Evolutionary conservation across 2,329 filamentous ascomycete species (phyloP), one percentile per base, ranked within the genome.

Genomic region (Alternaria ethzedia): DNA sequence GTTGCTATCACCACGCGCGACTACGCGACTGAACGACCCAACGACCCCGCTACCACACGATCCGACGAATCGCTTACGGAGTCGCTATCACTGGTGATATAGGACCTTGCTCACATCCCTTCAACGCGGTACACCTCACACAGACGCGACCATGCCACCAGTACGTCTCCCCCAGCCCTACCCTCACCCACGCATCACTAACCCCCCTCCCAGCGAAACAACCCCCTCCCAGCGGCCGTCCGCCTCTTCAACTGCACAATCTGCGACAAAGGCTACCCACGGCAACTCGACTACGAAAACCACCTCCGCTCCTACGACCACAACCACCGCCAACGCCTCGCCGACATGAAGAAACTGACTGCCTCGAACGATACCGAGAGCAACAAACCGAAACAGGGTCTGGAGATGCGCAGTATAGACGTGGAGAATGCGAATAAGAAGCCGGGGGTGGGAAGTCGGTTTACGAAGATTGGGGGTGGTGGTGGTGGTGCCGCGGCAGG

Each of bases 301-400:
- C 96, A 99, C 79, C 92, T 97, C 60, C 90, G 90, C 67, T 96
- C 92, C 74, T 98, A 98, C 81, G 96, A 98, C 78, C 96, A 99
- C 82, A 92, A 92, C 72, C 96, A 99, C 81, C 70, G 70, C 47
- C 71, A 82, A 78, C 91, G 92, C 54, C 87, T 94, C 62, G 92
- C 93, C 80, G 92, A 96, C 74, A 94, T 95, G 91, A 93, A 93
- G 81, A 89, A 91, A 65, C 60, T 77, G n/a, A 78, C 74, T 5
- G 76, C 75, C 20, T 63, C 63, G 15, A 76, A 75, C 57, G 74
- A 75, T 21, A 59, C 63, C 17, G 71, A 75, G 25, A 66, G 61
- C 41, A 67, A 59, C 26, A 71, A 68, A 59, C 66, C 66, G 7
- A 67, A 69, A 21, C 62, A 72, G 60, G 64, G 67, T 4, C 43